phyloP scores from a whole-genome alignment of 257 asterid species.

The Solanum infundibuliforme region DNA sequence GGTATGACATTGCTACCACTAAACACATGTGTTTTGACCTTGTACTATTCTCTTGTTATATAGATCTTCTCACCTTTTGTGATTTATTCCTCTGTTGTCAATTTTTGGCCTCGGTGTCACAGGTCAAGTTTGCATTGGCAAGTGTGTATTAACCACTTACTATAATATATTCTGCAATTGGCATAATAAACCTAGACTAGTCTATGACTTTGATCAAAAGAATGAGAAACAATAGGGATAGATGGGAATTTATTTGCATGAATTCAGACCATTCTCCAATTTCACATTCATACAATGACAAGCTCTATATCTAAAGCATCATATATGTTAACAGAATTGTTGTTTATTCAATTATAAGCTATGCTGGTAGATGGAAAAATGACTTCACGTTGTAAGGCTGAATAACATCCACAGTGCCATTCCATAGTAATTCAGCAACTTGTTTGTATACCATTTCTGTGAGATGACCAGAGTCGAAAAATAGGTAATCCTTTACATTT shows the following conservation, averaged over 20 bases:
- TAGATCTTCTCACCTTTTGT: background rate
- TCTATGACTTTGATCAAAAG: background rate
- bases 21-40: background rate
- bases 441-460: conserved; percentile 25
- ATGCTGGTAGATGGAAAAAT: conserved; percentile 11
- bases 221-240: background rate
- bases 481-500: conserved; percentile 24
- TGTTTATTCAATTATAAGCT: background rate
- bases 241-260: background rate
- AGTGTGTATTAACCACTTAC: background rate
- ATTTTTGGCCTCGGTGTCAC: background rate
- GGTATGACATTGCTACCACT: background rate
- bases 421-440: conserved; percentile 41
- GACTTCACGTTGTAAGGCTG: conserved; percentile 17
- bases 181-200: background rate
- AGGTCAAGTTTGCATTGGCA: background rate
- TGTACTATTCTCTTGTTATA: background rate
- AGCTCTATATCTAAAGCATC: too few species aligned
- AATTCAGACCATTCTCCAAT: background rate
- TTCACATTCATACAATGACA: too few species aligned
- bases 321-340: background rate
- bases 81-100: background rate
- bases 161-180: background rate
- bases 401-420: background rate
- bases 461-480: conserved; percentile 40